phyloP scores from a whole-genome alignment of 1,284 basidiomycete species.

The Fomitopsis betulina region DNA sequence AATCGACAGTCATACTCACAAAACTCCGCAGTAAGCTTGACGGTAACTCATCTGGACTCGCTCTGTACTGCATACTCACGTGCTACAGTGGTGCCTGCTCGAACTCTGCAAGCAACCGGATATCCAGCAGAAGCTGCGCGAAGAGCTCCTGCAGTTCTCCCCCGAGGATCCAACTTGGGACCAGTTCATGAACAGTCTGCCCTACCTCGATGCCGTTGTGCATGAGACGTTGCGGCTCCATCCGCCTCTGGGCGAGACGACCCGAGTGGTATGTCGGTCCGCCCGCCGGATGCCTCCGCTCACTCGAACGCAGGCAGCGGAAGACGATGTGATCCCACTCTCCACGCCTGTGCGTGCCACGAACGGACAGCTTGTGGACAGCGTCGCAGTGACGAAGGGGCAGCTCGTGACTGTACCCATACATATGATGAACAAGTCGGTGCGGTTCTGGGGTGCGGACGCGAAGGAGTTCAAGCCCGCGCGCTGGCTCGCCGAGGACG shows the following conservation, averaged over 20 bases:
- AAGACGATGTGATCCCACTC: conserved; percentile 51
- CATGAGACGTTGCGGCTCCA: conserved; percentile 7
- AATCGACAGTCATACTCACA: too few species aligned
- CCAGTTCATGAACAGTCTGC: conserved; percentile 26
- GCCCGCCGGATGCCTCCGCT: too few species aligned
- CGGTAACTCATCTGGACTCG: conserved; percentile 7
- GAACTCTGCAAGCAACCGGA: conserved; percentile 28
- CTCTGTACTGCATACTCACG: not conserved
- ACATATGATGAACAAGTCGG: conserved; percentile 41
- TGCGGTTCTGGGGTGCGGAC: conserved; percentile 39
- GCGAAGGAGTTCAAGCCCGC: conserved; percentile 24
- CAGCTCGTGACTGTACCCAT: conserved; percentile 37
- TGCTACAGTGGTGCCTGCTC: conserved; percentile 26
- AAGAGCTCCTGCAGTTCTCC: conserved; percentile 31
- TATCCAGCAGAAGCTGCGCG: conserved; percentile 35
- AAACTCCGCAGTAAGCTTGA: conserved; percentile 14
- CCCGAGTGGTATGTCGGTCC: conserved; percentile 12
- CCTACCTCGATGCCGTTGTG: conserved; percentile 32
- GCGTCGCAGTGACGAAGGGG: conserved; percentile 42
- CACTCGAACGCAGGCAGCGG: not conserved
- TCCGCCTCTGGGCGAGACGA: conserved; percentile 16
- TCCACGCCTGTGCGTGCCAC: conserved; percentile 34
- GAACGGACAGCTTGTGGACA: conserved; percentile 32
- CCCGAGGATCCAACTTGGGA: conserved; percentile 29
- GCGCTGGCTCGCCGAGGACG: conserved; percentile 21